phyloP scores from a whole-genome alignment of 305 asterid genomes.

The Lippia alba region DNA sequence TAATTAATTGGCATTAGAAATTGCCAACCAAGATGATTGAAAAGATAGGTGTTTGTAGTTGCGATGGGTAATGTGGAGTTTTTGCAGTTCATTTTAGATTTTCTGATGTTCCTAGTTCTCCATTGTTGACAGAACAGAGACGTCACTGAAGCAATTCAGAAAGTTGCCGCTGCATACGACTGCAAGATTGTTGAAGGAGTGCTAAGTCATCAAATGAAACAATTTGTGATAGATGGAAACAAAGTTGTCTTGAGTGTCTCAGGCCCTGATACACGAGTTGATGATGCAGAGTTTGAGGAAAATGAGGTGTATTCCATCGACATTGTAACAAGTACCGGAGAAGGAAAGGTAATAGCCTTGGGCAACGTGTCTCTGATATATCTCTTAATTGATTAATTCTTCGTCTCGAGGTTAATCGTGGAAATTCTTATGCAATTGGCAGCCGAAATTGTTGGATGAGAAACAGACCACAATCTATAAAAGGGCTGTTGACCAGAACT shows the following conservation, averaged over 20 bases:
- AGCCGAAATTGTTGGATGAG: constrained; percentile 67
- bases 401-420: neutral
- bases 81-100: neutral
- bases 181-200: constrained; percentile 84
- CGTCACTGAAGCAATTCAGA: constrained; percentile 74
- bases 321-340: constrained; percentile 68
- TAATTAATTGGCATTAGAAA: neutral
- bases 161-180: constrained; percentile 80
- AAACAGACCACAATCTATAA: constrained; percentile 58
- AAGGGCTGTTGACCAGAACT: constrained; percentile 57
- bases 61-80: neutral
- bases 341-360: constrained; percentile 56
- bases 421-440: constrained; percentile 17
- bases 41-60: neutral
- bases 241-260: constrained; percentile 68
- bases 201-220: constrained; percentile 78
- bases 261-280: constrained; percentile 69
- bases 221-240: constrained; percentile 79
- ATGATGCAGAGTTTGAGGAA: constrained; percentile 82
- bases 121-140: constrained; percentile 55
- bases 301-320: constrained; percentile 77
- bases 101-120: neutral
- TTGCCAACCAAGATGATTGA: neutral
- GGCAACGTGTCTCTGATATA: neutral
- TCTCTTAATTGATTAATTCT: neutral